phyloP scores from a whole-genome alignment of 2,329 filamentous ascomycete species.

The Nannizziopsis arthrosporioides region DNA sequence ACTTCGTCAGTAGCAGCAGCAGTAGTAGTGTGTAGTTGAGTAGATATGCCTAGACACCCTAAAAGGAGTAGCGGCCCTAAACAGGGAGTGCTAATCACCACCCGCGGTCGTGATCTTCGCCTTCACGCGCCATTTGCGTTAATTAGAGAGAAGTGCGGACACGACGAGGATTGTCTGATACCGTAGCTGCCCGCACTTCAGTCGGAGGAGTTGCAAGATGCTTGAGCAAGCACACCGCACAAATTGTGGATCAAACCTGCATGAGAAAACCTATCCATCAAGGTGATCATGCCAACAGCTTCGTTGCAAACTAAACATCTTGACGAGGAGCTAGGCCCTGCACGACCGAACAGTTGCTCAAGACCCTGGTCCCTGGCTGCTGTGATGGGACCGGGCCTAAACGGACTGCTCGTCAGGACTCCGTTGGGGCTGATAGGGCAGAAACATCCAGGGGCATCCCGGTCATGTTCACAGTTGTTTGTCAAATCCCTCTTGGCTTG shows the following conservation, averaged over 20 bases:
- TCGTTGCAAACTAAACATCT: not conserved
- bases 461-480: not conserved
- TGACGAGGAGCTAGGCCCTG: constrained; percentile 1
- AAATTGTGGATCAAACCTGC: not conserved
- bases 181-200: not conserved
- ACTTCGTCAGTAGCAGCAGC: no score
- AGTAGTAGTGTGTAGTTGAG: no score
- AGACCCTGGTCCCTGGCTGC: no score
- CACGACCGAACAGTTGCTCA: not conserved
- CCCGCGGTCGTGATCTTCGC: not conserved
- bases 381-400: no score
- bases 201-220: not conserved
- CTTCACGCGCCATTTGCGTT: no score
- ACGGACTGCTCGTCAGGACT: not conserved
- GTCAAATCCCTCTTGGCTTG: not conserved
- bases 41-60: no score
- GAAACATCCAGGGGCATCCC: not conserved
- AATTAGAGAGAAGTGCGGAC: no score
- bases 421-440: constrained; percentile 9
- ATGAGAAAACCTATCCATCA: not conserved
- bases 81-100: not conserved
- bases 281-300: not conserved
- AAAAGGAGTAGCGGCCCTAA: not conserved
- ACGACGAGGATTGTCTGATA: not conserved
- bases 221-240: not conserved